Percentiles rank a stretch among this genome's conserved stretches.
Evolutionary conservation across 108 stramenopile genomes (phyloP).

Genomic region (Nitzschia inconspicua): DNA sequence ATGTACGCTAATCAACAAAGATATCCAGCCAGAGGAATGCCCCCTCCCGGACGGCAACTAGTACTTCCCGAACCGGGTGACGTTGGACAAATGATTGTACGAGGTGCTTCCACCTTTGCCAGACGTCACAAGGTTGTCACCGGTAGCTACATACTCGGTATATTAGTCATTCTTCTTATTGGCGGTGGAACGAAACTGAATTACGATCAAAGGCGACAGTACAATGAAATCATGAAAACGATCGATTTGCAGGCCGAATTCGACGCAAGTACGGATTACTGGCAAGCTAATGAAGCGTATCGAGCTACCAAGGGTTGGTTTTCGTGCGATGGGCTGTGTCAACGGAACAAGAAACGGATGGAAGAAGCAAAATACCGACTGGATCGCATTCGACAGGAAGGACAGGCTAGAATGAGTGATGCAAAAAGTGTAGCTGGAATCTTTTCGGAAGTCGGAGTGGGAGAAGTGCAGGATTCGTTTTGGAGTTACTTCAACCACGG

Average conservation of each 20-base stretch:
- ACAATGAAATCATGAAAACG: constrained; percentile 74
- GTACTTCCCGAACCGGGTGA: constrained; percentile 45
- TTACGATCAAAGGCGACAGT: constrained; percentile 55
- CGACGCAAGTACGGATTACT: constrained; percentile 57
- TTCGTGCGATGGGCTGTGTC: constrained; percentile 73
- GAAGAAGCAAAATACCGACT: constrained; percentile 50
- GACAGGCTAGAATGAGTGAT: constrained; percentile 78
- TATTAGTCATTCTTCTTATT: constrained; percentile 51
- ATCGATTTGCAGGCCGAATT: constrained; percentile 81
- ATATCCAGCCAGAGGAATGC: not conserved
- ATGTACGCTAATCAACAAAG: constrained; percentile 5
- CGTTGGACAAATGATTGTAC: constrained; percentile 34
- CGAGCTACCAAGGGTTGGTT: constrained; percentile 85
- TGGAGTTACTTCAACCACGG: constrained; percentile 81
- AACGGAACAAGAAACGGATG: constrained; percentile 72
- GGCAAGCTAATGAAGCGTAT: constrained; percentile 54
- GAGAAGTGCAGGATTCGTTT: constrained; percentile 81
- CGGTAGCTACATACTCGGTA: constrained; percentile 65
- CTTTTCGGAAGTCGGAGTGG: constrained; percentile 78
- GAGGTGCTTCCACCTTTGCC: constrained; percentile 47
- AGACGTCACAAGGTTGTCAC: constrained; percentile 64
- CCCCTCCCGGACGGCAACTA: constrained; percentile 6
- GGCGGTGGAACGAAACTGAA: constrained; percentile 69
- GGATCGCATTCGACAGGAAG: constrained; percentile 70
- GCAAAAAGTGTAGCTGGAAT: constrained; percentile 82